These are phyloP conservation scores for Microsporum ferrugineum DNA, from an alignment of 2,329 filamentous ascomycete genomes.

Conservation along the genomic window DNA sequence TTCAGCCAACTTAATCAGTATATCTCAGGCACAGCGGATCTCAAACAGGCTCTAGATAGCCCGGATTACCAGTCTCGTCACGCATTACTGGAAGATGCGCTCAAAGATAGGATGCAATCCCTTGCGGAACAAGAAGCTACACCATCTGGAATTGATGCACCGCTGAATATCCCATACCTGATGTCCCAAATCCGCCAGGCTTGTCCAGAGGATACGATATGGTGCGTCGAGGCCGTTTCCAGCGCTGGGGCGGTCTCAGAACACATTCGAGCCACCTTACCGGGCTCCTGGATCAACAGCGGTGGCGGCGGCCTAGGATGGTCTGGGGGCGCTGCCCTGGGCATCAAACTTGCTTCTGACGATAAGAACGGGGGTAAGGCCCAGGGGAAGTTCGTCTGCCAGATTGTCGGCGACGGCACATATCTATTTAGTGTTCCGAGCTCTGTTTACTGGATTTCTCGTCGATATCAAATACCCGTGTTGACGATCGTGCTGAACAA, in stretches of 20 bases:
- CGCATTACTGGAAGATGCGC: slow-evolving; percentile 44
- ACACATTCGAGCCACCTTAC: slow-evolving; percentile 55
- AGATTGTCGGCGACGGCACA: slow-evolving; percentile 57
- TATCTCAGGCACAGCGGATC: slow-evolving; percentile 39
- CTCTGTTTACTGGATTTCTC: slow-evolving; percentile 57
- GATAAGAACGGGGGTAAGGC: slow-evolving; percentile 37
- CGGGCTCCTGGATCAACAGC: slow-evolving; percentile 69
- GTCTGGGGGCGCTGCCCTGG: slow-evolving; percentile 64
- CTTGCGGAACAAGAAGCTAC: slow-evolving; percentile 47
- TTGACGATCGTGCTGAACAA: slow-evolving; percentile 59
- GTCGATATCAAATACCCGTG: slow-evolving; percentile 54
- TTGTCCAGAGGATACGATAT: slow-evolving; percentile 57
- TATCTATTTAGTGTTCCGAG: slow-evolving; percentile 55
- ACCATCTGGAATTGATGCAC: slow-evolving; percentile 49
- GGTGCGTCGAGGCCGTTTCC: slow-evolving; percentile 67
- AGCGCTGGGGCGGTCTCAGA: slow-evolving; percentile 56
- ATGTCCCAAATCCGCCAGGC: slow-evolving; percentile 45
- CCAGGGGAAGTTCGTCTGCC: slow-evolving; percentile 47
- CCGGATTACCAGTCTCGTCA: slow-evolving; percentile 38
- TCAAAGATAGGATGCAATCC: slow-evolving; percentile 47
- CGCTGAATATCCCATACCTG: slow-evolving; percentile 50
- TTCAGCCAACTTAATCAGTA: slow-evolving; percentile 58
- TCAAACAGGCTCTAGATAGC: slow-evolving; percentile 35
- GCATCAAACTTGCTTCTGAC: slow-evolving; percentile 61
- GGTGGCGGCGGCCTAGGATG: slow-evolving; percentile 70